These are phyloP conservation scores for Zymoseptoria ardabiliae DNA, from an alignment of 2,329 filamentous ascomycete species.

Conservation along the genomic window DNA sequence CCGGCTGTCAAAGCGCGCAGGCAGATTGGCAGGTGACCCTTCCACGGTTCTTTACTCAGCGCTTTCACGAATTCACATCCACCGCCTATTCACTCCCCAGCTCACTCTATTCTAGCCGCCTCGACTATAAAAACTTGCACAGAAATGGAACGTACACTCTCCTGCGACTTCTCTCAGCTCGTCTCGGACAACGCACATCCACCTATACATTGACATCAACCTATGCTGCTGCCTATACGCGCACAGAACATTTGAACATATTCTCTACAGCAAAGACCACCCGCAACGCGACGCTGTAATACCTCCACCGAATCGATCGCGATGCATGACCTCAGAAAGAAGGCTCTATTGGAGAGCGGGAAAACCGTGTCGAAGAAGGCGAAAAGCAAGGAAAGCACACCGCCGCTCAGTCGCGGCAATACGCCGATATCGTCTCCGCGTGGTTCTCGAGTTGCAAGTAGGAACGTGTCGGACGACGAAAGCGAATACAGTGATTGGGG, in stretches of 20 bases:
- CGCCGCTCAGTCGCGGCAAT: slow-evolving; percentile 50
- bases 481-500: slow-evolving; percentile 54
- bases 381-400: slow-evolving; percentile 49
- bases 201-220: not conserved
- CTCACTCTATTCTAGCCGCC: not conserved
- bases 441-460: slow-evolving; percentile 53
- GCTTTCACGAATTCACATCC: not conserved
- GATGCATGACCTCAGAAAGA: slow-evolving; percentile 48
- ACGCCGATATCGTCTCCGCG: slow-evolving; percentile 53
- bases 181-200: not conserved
- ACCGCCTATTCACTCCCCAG: not conserved
- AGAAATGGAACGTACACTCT: not conserved
- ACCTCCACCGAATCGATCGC: not conserved
- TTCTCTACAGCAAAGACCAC: not conserved
- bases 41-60: not conserved
- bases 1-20: not conserved
- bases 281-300: not conserved
- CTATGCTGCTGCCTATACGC: not conserved
- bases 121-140: not conserved
- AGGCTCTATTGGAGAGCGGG: slow-evolving; percentile 62
- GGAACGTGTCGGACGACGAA: slow-evolving; percentile 57
- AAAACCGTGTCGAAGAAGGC: slow-evolving; percentile 68
- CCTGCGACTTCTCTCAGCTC: not conserved
- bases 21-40: not conserved
- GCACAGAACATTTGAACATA: not conserved